Evolutionary conservation across 768 basidiomycete species (phyloP), one percentile per base, ranked within the genome.

Genomic region (Hirschioporus abietinus): DNA sequence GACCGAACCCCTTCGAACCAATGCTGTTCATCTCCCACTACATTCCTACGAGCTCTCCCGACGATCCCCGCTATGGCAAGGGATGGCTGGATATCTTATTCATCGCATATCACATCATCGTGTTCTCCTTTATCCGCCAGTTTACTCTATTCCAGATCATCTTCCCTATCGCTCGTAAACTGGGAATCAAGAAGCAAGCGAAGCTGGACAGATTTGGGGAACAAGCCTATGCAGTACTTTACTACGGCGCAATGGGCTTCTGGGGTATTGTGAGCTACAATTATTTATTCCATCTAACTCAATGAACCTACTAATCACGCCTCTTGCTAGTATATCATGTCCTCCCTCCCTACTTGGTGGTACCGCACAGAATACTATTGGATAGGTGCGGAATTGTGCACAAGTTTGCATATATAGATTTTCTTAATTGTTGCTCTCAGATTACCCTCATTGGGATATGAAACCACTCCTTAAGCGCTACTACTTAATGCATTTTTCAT

Each of bases 391-490:
- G 75, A 24, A 8, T 8, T 8, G 4, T 60, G 59, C 18, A 65
- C 15, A 24, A 1, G 63, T 20, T 60, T 8, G 63, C 34, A 66
- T 62, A 1, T 15, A 25, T 61, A 6, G 2, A 59, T 34, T 23
- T 24, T 17, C 63, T 67, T 62, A 23, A 27, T 8, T 65, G 58
- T 59, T 57, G 0, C 9, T 20, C 20, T 1, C 52, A 94, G 93
- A 86, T 66, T 97, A 96, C 73, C 96, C 96, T 20, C 87, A 92
- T 73, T 93, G 91, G 89, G 84, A 90, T 60, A 92, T 99, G 91
- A 84, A 84, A 26, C 87, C 88, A 0, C 84, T 88, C 68, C 79
- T 99, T 71, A 99, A 99, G 78, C 77, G 84, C 60, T 99, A 97
- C 79, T 99, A 99, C 75, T 88, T 99, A 66, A 86, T 95, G 79